Conservation (phyloP, 768 basidiomycete species). For the Tubosaeta sp. region DNA sequence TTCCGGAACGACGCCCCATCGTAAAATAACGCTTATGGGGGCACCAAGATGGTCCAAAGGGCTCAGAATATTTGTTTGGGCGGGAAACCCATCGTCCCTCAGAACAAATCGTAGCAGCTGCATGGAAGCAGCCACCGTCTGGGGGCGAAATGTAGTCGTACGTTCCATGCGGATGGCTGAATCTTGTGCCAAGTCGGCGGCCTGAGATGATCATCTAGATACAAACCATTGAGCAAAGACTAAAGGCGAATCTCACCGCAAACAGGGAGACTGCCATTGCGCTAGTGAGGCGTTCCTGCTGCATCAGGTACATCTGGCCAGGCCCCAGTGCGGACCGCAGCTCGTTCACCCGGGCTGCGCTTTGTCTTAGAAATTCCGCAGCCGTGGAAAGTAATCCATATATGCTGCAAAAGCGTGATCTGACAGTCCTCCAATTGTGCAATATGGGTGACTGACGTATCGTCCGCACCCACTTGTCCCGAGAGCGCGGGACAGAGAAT, state of each 20-base stretch:
- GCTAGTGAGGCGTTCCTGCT: slow-evolving; percentile 28
- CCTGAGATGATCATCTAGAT: slow-evolving; percentile 12
- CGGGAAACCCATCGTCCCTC: slow-evolving; percentile 18
- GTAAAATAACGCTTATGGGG: slow-evolving; percentile 49
- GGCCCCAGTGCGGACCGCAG: slow-evolving; percentile 4
- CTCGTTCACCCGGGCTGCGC: slow-evolving; percentile 13
- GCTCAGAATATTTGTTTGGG: slow-evolving; percentile 4
- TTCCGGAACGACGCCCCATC: slow-evolving; percentile 51
- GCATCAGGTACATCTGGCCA: slow-evolving; percentile 8
- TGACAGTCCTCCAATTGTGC: neutral
- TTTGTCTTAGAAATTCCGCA: slow-evolving; percentile 19
- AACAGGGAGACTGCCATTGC: slow-evolving; percentile 36
- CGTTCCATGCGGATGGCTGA: neutral
- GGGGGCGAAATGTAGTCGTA: slow-evolving; percentile 39
- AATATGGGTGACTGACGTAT: slow-evolving; percentile 16
- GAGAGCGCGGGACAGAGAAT: slow-evolving; percentile 44
- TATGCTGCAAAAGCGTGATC: slow-evolving; percentile 11
- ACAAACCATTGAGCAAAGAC: neutral
- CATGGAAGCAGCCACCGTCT: slow-evolving; percentile 42
- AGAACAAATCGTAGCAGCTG: slow-evolving; percentile 42
- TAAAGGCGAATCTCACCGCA: slow-evolving; percentile 25
- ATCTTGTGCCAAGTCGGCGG: slow-evolving; percentile 15
- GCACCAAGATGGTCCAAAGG: slow-evolving; percentile 32
- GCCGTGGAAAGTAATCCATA: slow-evolving; percentile 11
- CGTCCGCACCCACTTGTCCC: slow-evolving; percentile 10